phyloP scores from a whole-genome alignment of 306 rosid species.

The Quercus dentata region DNA sequence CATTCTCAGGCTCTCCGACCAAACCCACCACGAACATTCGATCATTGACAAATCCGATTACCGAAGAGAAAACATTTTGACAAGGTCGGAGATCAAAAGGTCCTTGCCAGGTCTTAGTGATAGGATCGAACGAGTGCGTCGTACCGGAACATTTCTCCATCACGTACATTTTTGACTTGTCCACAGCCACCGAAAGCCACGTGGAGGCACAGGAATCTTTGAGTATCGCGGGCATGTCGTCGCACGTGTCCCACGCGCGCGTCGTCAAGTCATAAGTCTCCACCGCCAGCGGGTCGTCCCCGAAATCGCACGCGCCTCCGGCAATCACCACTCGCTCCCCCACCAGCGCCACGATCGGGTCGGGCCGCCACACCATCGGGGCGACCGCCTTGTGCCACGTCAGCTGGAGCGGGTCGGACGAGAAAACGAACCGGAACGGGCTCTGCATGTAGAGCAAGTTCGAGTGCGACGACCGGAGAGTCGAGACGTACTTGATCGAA shows the following conservation, averaged over 20 bases:
- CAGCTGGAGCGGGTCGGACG: slow-evolving; percentile 55
- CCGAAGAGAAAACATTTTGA: slow-evolving; percentile 9
- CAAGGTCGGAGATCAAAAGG: slow-evolving; percentile 46
- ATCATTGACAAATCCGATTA: slow-evolving; percentile 25
- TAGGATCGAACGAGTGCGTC: slow-evolving; percentile 49
- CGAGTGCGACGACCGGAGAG: slow-evolving; percentile 66
- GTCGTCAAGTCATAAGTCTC: slow-evolving; percentile 43
- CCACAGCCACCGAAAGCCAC: slow-evolving; percentile 56
- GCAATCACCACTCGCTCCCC: slow-evolving; percentile 37
- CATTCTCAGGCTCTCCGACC: slow-evolving; percentile 34
- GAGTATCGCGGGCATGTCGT: slow-evolving; percentile 47
- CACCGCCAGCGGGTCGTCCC: slow-evolving; percentile 61
- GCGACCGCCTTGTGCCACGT: slow-evolving; percentile 42
- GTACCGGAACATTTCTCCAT: slow-evolving; percentile 47
- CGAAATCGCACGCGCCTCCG: slow-evolving; percentile 56
- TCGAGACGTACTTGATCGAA: slow-evolving; percentile 23
- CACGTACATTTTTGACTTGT: slow-evolving; percentile 35
- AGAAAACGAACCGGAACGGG: slow-evolving; percentile 45
- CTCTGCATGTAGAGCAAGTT: slow-evolving; percentile 58
- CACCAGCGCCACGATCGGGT: slow-evolving; percentile 57
- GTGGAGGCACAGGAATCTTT: slow-evolving; percentile 46
- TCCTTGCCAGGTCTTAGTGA: slow-evolving; percentile 45
- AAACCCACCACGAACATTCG: slow-evolving; percentile 50
- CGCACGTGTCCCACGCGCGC: slow-evolving; percentile 41
- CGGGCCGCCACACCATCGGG: slow-evolving; percentile 52